Conservation (phyloP, 2,329 filamentous ascomycete genomes). For the Colletotrichum theobromicola region DNA sequence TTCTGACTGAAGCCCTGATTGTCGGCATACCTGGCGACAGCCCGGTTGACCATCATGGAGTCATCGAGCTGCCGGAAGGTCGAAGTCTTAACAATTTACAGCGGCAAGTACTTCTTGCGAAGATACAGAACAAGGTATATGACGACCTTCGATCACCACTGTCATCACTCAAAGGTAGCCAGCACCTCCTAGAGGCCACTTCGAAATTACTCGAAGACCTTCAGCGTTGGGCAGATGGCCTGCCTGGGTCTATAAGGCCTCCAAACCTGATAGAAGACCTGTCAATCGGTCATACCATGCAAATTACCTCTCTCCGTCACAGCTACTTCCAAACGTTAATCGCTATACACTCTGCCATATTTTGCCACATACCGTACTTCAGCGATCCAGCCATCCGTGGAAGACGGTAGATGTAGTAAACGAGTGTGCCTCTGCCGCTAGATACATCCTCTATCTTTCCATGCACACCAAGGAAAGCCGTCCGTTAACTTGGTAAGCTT, state of each 20-base stretch:
- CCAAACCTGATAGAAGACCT: not conserved
- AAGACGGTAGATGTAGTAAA: not conserved
- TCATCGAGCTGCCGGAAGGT: not conserved
- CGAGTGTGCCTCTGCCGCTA: not conserved
- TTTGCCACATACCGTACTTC: not conserved
- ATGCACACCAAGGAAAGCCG: accelerated
- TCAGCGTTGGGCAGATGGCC: not conserved
- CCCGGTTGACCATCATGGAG: not conserved
- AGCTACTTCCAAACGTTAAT: not conserved
- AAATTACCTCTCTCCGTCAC: not conserved
- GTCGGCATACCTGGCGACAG: accelerated
- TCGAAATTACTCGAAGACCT: not conserved
- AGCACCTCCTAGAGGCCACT: not conserved
- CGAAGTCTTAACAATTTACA: not conserved
- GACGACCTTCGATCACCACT: not conserved
- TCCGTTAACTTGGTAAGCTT: not conserved
- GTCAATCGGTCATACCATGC: accelerated
- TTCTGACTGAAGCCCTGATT: not conserved
- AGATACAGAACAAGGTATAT: not conserved
- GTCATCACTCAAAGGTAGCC: accelerated
- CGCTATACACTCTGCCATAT: not conserved
- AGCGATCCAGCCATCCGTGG: not conserved
- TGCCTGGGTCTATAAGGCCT: not conserved
- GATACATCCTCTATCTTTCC: not conserved
- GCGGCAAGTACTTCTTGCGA: not conserved